Evolutionary conservation across 2,329 filamentous ascomycete genomes (phyloP).

Genomic region (Biscogniauxia mediterranea): DNA sequence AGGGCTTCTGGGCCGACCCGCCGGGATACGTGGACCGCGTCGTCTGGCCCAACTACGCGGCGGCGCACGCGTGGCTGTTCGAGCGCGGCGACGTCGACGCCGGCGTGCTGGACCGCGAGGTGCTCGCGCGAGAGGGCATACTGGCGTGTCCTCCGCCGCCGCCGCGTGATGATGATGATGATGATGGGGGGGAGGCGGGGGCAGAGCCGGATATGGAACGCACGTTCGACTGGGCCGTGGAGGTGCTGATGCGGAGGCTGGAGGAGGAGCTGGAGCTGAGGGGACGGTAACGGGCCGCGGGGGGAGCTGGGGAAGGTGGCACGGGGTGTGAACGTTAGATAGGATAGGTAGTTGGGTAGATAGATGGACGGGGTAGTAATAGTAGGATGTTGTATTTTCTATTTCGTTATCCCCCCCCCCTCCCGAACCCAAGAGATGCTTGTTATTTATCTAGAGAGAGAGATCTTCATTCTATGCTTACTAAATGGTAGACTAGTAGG

Average conservation of each 20-base stretch:
- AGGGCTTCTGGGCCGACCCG: constrained; percentile 95
- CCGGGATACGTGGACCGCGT: constrained; percentile 91
- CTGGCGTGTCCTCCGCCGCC: constrained; percentile 41
- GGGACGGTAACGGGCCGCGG: not conserved
- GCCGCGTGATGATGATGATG: no score
- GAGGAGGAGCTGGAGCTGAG: constrained; percentile 24
- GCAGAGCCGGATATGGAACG: constrained; percentile 56
- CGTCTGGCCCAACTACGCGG: constrained; percentile 93
- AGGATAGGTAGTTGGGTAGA: no score
- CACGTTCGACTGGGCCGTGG: constrained; percentile 67
- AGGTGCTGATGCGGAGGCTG: constrained; percentile 53
- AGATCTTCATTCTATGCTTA: no score
- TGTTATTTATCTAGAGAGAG: no score
- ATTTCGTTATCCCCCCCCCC: not conserved
- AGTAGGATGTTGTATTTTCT: not conserved
- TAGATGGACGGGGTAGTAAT: no score
- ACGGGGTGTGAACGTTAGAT: no score
- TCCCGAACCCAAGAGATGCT: not conserved
- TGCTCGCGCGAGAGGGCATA: constrained; percentile 45
- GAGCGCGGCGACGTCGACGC: constrained; percentile 65
- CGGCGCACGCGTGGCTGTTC: constrained; percentile 80
- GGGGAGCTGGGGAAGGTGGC: no score
- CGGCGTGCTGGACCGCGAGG: constrained; percentile 41
- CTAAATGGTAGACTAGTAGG: no score
- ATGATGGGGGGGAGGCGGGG: constrained; percentile 31